A percentile compares a stretch with the other conserved stretches of the same genome.
Evolutionary conservation across 2,329 filamentous ascomycete genomes (phyloP).

Genomic region (Coleophoma cylindrospora): DNA sequence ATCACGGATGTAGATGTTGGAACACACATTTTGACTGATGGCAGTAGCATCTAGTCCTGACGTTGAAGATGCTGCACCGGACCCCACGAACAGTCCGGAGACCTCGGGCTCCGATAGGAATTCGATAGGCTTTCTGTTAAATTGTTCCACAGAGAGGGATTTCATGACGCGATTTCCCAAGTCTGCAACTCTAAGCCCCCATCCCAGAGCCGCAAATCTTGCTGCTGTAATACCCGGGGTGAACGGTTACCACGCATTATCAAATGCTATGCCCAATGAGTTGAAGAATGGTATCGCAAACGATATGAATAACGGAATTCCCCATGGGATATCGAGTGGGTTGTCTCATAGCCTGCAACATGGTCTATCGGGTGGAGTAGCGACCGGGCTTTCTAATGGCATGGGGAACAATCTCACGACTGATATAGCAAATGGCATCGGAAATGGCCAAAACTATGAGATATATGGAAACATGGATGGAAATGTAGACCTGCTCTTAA

Average conservation of each 20-base stretch:
- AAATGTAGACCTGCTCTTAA: slow-evolving; percentile 18
- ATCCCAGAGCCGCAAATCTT: slow-evolving; percentile 7
- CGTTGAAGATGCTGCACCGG: slow-evolving; percentile 17
- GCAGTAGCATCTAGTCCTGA: slow-evolving; percentile 2
- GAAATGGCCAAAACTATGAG: neutral
- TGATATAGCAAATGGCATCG: too few species aligned
- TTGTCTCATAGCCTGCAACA: too few species aligned
- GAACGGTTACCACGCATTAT: slow-evolving; percentile 1
- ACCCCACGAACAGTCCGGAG: slow-evolving; percentile 17
- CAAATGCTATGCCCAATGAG: slow-evolving; percentile 2
- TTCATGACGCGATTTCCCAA: slow-evolving; percentile 24
- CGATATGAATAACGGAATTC: too few species aligned
- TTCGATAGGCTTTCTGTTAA: slow-evolving; percentile 26
- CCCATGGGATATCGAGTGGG: too few species aligned
- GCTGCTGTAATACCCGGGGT: slow-evolving; percentile 1
- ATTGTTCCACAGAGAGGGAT: slow-evolving; percentile 21
- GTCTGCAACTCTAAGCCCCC: slow-evolving; percentile 16
- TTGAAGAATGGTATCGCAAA: slow-evolving; percentile 4
- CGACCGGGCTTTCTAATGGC: too few species aligned
- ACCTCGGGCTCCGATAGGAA: slow-evolving; percentile 21
- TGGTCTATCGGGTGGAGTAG: too few species aligned
- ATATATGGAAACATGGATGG: slow-evolving; percentile 12
- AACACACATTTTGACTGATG: too few species aligned
- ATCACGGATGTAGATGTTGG: too few species aligned
- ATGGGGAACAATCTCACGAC: too few species aligned